Evolutionary conservation across 805 yeast genomes (phyloP).

Genomic region (Wickerhamomyces subpelliculosus): DNA sequence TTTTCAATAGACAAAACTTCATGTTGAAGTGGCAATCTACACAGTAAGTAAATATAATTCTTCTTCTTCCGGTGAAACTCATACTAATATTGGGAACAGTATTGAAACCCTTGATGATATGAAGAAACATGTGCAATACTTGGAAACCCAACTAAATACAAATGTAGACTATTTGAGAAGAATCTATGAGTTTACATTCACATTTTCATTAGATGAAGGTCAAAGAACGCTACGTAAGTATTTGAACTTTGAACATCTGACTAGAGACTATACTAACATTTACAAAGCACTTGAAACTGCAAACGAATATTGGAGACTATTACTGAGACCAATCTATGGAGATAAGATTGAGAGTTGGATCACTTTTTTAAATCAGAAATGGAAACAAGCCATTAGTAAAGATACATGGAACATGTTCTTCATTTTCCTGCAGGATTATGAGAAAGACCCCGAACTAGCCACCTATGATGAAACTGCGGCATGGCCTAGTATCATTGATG

Average conservation of each 20-base stretch:
- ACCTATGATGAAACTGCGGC: slow-evolving; percentile 75
- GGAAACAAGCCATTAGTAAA: slow-evolving; percentile 45
- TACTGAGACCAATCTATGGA: slow-evolving; percentile 34
- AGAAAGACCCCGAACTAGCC: slow-evolving; percentile 45
- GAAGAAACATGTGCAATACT: slow-evolving; percentile 30
- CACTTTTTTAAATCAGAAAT: slow-evolving; percentile 37
- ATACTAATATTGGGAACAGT: slow-evolving; percentile 1
- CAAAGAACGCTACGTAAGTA: slow-evolving; percentile 40
- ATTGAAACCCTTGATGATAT: slow-evolving; percentile 36
- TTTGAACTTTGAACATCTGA: slow-evolving; percentile 14
- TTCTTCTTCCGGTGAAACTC: not conserved
- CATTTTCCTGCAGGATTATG: slow-evolving; percentile 49
- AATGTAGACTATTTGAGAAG: slow-evolving; percentile 40
- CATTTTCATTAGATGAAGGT: slow-evolving; percentile 53
- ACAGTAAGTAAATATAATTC: slow-evolving; percentile 1
- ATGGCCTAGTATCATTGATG: slow-evolving; percentile 90
- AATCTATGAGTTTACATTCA: slow-evolving; percentile 69
- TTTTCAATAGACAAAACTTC: slow-evolving; percentile 44
- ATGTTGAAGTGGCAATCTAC: slow-evolving; percentile 47
- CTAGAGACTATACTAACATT: not conserved
- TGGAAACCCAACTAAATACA: slow-evolving; percentile 26
- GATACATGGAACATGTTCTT: slow-evolving; percentile 87
- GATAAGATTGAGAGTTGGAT: slow-evolving; percentile 48
- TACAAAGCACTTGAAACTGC: slow-evolving; percentile 44
- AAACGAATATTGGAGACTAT: slow-evolving; percentile 67